Percentiles rank a stretch among this genome's conserved stretches.
These are phyloP conservation scores for Picochlorum sp. DNA, from an alignment of 139 green algal genomes.

Conservation along the genomic window DNA sequence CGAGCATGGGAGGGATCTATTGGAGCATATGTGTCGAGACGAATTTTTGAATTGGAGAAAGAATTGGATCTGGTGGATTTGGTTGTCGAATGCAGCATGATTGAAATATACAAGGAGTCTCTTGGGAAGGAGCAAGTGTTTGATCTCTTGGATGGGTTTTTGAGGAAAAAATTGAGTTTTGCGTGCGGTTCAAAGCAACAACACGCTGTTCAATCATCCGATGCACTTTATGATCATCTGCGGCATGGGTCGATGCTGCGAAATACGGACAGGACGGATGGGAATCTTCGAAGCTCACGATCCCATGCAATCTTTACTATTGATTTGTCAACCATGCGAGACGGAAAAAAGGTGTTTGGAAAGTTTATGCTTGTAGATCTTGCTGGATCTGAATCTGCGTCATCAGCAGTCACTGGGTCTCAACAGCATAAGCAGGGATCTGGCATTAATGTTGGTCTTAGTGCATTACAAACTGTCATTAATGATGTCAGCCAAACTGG, in stretches of 20 bases:
- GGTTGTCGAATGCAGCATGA: conserved; percentile 5
- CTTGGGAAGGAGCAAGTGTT: conserved; percentile 2
- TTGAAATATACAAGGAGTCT: conserved; percentile 23
- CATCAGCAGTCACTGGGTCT: conserved; percentile 1
- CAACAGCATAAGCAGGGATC: conserved; percentile 16
- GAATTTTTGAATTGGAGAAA: conserved; percentile 17
- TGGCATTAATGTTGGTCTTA: conserved; percentile 25
- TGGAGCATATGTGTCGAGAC: conserved; percentile 3
- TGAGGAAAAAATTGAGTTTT: background rate
- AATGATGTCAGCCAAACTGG: conserved; percentile 13
- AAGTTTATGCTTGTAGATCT: conserved; percentile 25
- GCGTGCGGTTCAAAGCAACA: background rate
- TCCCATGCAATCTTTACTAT: conserved; percentile 24
- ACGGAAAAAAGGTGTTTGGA: background rate
- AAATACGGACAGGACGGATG: conserved; percentile 18
- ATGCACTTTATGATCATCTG: conserved; percentile 12
- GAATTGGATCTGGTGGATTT: conserved; percentile 6
- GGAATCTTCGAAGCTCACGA: conserved; percentile 12
- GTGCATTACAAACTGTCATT: conserved; percentile 14
- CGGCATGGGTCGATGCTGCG: conserved; percentile 4
- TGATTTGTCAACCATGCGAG: background rate
- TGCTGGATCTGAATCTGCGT: conserved; percentile 12
- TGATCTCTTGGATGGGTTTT: conserved; percentile 8
- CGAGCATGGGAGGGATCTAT: conserved; percentile 6
- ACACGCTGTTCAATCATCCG: background rate